phyloP scores from a whole-genome alignment of 164 flowering plant genomes.

The Dillenia turbinata region DNA sequence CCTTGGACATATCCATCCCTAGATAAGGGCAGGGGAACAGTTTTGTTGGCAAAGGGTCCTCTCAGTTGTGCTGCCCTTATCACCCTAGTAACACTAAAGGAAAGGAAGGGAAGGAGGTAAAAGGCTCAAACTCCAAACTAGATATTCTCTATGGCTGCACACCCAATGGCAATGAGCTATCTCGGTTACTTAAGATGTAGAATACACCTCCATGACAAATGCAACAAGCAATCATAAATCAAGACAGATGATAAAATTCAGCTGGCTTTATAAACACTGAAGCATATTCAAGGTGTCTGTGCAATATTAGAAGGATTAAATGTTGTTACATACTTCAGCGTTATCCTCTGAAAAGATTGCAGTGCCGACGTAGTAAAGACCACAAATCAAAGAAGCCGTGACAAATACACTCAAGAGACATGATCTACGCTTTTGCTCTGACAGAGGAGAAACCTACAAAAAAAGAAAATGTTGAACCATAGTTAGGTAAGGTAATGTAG shows the following conservation, averaged over 20 bases:
- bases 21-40: too few species aligned
- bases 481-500: background rate
- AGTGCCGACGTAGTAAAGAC: constrained; percentile 37
- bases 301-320: background rate
- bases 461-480: background rate
- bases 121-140: background rate
- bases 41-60: too few species aligned
- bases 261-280: too few species aligned
- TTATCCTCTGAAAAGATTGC: constrained; percentile 28
- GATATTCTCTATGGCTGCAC: constrained; percentile 12
- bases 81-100: background rate
- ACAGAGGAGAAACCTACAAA: constrained; percentile 36
- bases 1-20: too few species aligned
- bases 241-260: too few species aligned
- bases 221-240: too few species aligned
- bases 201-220: too few species aligned
- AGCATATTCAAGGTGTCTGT: too few species aligned
- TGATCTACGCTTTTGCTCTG: constrained; percentile 46
- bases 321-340: constrained; percentile 23
- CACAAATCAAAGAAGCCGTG: constrained; percentile 39
- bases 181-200: too few species aligned
- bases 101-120: background rate
- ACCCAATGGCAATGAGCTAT: constrained; percentile 10
- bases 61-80: too few species aligned
- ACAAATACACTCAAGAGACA: constrained; percentile 41